Evolutionary conservation across 164 flowering plant species (phyloP).

Genomic region (Akebia trifoliata): DNA sequence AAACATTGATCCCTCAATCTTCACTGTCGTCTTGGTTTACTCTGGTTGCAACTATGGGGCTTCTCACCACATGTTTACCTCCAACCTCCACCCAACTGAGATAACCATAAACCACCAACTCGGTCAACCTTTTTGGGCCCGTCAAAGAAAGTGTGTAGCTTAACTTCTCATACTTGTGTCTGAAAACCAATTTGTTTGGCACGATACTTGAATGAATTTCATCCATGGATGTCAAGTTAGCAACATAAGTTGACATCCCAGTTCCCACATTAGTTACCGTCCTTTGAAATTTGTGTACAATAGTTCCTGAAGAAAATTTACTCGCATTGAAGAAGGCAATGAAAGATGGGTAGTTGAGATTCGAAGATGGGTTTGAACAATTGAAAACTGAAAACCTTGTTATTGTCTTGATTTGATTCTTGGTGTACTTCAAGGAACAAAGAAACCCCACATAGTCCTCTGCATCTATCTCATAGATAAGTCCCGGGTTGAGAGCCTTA

Average conservation of each 20-base stretch:
- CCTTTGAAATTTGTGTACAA: slow-evolving; percentile 28
- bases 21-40: background rate
- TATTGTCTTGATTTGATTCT: slow-evolving; percentile 32
- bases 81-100: background rate
- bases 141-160: background rate
- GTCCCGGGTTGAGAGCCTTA: slow-evolving; percentile 54
- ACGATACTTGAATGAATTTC: background rate
- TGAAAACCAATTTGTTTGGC: slow-evolving; percentile 10
- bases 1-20: background rate
- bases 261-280: slow-evolving; percentile 32
- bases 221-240: background rate
- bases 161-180: slow-evolving; percentile 6
- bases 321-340: slow-evolving; percentile 33
- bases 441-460: slow-evolving; percentile 44
- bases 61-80: slow-evolving; percentile 4
- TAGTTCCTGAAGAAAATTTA: slow-evolving; percentile 14
- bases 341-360: slow-evolving; percentile 59
- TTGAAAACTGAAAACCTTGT: slow-evolving; percentile 14
- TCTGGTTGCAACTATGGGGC: slow-evolving; percentile 3
- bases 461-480: slow-evolving; percentile 31
- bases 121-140: background rate
- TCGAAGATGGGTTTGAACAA: slow-evolving; percentile 30
- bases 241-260: background rate
- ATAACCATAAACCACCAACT: background rate
- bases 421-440: slow-evolving; percentile 40